Base-by-base conservation (phyloP, 805 yeast genomes). In the Monosporozyma solicola region DNA sequence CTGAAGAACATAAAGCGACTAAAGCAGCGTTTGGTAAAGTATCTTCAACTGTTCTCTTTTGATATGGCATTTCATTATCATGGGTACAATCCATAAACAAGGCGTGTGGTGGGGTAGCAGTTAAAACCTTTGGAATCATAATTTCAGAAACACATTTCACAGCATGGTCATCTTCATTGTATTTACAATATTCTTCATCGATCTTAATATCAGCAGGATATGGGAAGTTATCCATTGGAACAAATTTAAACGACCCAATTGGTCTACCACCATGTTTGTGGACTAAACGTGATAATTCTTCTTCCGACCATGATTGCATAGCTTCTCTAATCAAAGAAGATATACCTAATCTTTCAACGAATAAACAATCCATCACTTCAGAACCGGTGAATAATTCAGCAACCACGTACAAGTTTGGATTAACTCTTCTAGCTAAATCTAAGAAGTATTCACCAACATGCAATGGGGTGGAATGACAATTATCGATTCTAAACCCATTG, bases 1-100 rank as follows among this genome's bases (percentile, higher is more conserved):
- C 96, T 51, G 95, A 87, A 0, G 95, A 82, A 62, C 98, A 91
- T 66, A 92, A 80, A 0, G 97, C 84, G 3, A 94, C 97, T 51
- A 92, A 74, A 0, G 97, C 99, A 3, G 97, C 97, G 62, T 86
- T 92, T 9, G 97, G 95, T 45, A 92, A 74, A 0, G 98, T 91
- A 63, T 92, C 99, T 64, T 91, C 97, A 1, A 88, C 85, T 0
- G 97, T 90, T 65, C 98, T 80, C 70, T 86, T 89, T 60, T 92
- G 95, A 45, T 76, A 78, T 1, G 97, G 96, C 22, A 83, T 84
- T 70, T 90, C 94, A 64, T 92, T 92, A 68, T 92, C 99, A 67
- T 92, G 99, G 1, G 98, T 91, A 63, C 97, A 92, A 65, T 94
- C 98, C 97, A 94, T 92, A 61, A 92, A 85, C 60, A 94, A 74